Conservation (phyloP, 768 basidiomycete species). For the Leccinum rimulosum region DNA sequence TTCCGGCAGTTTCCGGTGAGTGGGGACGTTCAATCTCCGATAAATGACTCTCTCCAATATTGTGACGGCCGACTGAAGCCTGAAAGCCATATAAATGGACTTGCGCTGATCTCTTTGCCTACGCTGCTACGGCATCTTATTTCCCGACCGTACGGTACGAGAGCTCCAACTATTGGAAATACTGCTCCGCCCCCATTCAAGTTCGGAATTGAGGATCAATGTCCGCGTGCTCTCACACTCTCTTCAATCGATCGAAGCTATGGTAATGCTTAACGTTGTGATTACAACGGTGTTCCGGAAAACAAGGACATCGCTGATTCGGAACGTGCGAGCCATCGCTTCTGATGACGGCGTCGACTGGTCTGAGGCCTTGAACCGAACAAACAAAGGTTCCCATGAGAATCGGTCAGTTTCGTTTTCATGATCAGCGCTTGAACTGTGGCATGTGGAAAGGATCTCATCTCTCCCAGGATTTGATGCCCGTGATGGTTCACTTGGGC, state of each 20-base stretch:
- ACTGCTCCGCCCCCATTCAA: not conserved
- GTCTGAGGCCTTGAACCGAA: not conserved
- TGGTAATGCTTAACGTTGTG: not conserved
- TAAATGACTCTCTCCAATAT: not conserved
- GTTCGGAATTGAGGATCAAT: conserved; percentile 1
- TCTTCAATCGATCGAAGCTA: not conserved
- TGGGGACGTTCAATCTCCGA: not conserved
- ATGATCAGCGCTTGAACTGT: conserved; percentile 26
- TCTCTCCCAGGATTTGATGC: conserved; percentile 11
- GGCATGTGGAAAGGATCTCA: conserved; percentile 1
- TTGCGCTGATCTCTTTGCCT: conserved; percentile 2
- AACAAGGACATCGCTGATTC: not conserved
- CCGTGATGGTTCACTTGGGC: conserved; percentile 1
- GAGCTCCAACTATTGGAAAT: not conserved
- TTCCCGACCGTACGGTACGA: conserved; percentile 5
- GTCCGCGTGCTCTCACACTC: not conserved
- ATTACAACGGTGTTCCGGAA: not conserved
- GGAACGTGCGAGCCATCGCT: not conserved
- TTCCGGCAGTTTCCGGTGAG: not conserved
- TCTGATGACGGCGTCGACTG: not conserved
- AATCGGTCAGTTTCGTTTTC: conserved; percentile 5
- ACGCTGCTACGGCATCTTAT: conserved; percentile 13
- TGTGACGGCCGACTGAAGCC: not conserved
- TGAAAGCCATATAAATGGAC: not conserved
- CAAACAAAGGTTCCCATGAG: not conserved